Conservation (phyloP, 257 asterid genomes). For the Verbena officinalis region DNA sequence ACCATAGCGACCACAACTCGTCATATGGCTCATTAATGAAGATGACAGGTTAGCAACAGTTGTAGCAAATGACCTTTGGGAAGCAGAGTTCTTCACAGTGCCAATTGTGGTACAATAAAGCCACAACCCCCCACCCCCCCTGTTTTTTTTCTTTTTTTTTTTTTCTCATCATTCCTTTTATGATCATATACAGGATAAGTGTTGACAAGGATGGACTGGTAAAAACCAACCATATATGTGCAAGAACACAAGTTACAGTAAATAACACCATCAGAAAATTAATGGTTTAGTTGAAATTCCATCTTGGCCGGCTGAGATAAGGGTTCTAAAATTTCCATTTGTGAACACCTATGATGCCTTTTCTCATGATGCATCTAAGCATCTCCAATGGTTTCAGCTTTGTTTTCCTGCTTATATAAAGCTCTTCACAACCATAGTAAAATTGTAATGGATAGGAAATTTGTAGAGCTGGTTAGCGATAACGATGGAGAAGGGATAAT, state of each 20-base stretch:
- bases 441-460: not conserved
- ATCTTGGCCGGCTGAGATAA: slow-evolving; percentile 6
- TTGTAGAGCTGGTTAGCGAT: not conserved
- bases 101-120: not conserved
- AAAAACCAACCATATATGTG: not conserved
- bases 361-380: slow-evolving; percentile 17
- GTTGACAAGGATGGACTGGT: not conserved
- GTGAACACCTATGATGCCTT: slow-evolving; percentile 6
- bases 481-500: not conserved
- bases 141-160: not conserved
- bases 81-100: not conserved
- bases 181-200: not conserved
- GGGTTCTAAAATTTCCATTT: not conserved
- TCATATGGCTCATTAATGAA: not conserved
- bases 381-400: slow-evolving; percentile 19
- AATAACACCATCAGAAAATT: not conserved
- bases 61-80: not conserved
- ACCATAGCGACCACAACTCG: not conserved
- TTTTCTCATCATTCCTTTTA: not conserved
- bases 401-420: slow-evolving; percentile 11
- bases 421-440: slow-evolving; percentile 7
- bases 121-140: not conserved
- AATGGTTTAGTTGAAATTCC: slow-evolving; percentile 2
- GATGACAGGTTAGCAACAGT: slow-evolving; percentile 4
- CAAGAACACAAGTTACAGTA: not conserved